A percentile compares a stretch with the other conserved stretches of the same genome.
These are phyloP conservation scores for Penicillium sp. DNA, from an alignment of 2,329 filamentous ascomycete species.

Conservation along the genomic window DNA sequence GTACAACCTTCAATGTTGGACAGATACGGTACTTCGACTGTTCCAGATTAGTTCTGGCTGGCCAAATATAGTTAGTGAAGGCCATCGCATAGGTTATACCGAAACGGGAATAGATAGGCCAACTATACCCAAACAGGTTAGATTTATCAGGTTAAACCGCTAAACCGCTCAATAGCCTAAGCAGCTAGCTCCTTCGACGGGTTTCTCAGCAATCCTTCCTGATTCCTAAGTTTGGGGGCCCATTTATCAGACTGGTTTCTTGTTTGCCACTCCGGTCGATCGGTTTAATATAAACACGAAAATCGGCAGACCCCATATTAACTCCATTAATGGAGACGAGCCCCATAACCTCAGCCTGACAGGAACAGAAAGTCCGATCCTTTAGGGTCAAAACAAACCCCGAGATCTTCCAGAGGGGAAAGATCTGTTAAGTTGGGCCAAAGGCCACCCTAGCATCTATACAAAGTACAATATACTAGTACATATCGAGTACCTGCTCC, in stretches of 20 bases:
- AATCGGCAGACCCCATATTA: not conserved
- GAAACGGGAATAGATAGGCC: not conserved
- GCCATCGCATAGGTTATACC: not conserved
- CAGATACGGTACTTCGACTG: too few species aligned
- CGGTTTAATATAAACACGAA: not conserved
- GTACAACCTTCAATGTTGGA: too few species aligned
- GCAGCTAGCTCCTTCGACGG: not conserved
- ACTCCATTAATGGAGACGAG: not conserved
- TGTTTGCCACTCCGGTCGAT: not conserved
- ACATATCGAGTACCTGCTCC: not conserved
- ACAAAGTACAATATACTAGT: not conserved
- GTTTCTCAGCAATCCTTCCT: not conserved
- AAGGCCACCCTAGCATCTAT: not conserved
- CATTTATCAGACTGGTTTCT: not conserved
- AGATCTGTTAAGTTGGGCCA: not conserved
- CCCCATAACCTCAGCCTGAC: not conserved
- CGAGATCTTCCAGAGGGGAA: not conserved
- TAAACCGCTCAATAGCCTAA: not conserved
- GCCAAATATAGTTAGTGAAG: not conserved
- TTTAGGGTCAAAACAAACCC: not conserved
- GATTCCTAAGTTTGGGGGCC: not conserved
- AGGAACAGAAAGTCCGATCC: not conserved
- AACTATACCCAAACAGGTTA: not conserved
- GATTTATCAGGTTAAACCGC: not conserved
- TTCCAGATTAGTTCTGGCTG: not conserved